Conservation (phyloP, 1,284 basidiomycete genomes). For the Mrakiaceae sp. region DNA sequence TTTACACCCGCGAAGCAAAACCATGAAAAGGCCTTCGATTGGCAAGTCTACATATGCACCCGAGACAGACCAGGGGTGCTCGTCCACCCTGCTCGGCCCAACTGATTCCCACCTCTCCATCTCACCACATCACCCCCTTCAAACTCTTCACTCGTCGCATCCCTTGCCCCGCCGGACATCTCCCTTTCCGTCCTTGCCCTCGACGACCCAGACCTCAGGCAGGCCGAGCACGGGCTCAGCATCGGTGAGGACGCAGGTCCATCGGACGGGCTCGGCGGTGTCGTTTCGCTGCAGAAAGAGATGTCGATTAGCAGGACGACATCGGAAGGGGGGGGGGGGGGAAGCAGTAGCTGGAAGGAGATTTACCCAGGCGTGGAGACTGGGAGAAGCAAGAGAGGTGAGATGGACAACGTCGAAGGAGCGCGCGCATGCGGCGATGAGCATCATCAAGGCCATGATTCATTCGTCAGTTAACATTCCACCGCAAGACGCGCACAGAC, state of each 20-base stretch:
- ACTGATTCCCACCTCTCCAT: no score
- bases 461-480: no score
- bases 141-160: background rate
- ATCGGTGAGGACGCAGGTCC: slow-evolving; percentile 13
- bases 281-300: slow-evolving; percentile 15
- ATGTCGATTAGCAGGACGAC: background rate
- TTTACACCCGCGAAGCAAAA: no score
- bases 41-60: no score
- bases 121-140: no score
- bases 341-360: background rate
- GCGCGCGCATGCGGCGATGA: no score
- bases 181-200: slow-evolving; percentile 3
- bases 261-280: background rate
- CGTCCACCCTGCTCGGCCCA: no score
- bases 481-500: background rate
- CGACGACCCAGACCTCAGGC: slow-evolving; percentile 13
- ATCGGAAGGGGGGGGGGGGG: background rate
- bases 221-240: slow-evolving; percentile 2
- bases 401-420: no score
- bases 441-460: no score
- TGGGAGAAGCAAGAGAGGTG: background rate
- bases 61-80: no score
- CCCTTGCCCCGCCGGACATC: background rate
- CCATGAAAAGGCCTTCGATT: no score
- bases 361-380: background rate